A percentile compares a stretch with the other conserved stretches of the same genome.
Evolutionary conservation across 1,284 basidiomycete species (phyloP).

Genomic region (Sporisorium reilianum): DNA sequence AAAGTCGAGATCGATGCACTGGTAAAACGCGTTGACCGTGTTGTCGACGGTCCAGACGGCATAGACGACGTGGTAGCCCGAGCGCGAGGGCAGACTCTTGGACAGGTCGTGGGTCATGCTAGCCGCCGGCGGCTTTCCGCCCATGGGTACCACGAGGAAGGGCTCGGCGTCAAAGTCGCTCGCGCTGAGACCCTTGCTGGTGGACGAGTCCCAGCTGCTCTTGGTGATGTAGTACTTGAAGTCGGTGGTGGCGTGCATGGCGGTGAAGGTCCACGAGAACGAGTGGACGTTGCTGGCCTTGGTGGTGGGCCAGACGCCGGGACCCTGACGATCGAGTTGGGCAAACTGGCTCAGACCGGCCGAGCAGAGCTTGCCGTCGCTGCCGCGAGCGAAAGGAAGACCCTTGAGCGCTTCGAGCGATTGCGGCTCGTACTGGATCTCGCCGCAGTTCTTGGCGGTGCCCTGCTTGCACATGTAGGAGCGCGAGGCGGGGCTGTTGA

Average conservation of each 20-base stretch:
- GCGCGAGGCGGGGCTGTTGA: conserved; percentile 71
- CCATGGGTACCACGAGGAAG: conserved; percentile 44
- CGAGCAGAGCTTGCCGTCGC: conserved; percentile 44
- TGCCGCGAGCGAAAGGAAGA: conserved; percentile 38
- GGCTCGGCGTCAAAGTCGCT: conserved; percentile 38
- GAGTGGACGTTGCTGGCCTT: conserved; percentile 29
- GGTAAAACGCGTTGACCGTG: conserved; percentile 50
- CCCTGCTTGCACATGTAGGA: conserved; percentile 74
- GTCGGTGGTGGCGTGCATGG: conserved; percentile 51
- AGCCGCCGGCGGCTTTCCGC: conserved; percentile 23
- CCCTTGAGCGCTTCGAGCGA: conserved; percentile 51
- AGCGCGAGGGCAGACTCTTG: conserved; percentile 30
- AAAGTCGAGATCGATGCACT: conserved; percentile 54
- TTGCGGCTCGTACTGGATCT: conserved; percentile 54
- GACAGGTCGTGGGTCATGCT: conserved; percentile 32
- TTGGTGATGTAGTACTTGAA: conserved; percentile 54
- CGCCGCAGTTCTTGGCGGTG: conserved; percentile 57
- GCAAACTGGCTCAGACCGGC: conserved; percentile 44
- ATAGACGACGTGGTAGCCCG: conserved; percentile 47
- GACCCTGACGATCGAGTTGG: conserved; percentile 39
- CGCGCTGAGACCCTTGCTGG: conserved; percentile 16
- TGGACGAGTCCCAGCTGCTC: conserved; percentile 29
- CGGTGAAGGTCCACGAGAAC: conserved; percentile 50
- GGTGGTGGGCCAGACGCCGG: conserved; percentile 29
- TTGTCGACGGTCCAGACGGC: conserved; percentile 53